A percentile compares a stretch with the other conserved stretches of the same genome.
These are phyloP conservation scores for Leishmania mexicana DNA, from an alignment of 208 protist species.

Conservation along the genomic window DNA sequence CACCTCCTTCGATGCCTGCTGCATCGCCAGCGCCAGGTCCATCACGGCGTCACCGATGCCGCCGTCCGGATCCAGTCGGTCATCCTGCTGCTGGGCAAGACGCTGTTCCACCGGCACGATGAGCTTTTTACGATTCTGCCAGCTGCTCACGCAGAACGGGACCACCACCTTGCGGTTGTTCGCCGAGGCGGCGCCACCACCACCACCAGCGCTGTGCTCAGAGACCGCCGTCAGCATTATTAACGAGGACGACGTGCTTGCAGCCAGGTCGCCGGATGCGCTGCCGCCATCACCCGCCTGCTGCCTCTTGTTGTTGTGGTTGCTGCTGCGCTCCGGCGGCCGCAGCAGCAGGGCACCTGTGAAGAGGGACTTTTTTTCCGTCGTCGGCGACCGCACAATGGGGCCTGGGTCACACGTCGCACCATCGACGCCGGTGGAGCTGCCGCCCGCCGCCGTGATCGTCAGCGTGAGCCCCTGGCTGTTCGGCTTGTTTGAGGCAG, in stretches of 20 bases:
- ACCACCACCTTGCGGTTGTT: conserved; percentile 39
- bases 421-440: conserved; percentile 6
- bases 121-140: conserved; percentile 84
- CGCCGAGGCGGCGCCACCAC: not conserved
- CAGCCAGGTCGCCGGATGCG: not conserved
- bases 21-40: conserved; percentile 70
- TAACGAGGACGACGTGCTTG: conserved; percentile 13
- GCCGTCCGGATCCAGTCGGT: conserved; percentile 14
- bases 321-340: not conserved
- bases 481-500: not conserved
- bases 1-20: conserved; percentile 53
- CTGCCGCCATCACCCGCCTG: not conserved
- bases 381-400: conserved; percentile 79
- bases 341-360: conserved; percentile 24
- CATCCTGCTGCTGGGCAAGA: conserved; percentile 58
- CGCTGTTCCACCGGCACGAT: conserved; percentile 81
- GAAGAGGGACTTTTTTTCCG: conserved; percentile 40
- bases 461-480: conserved; percentile 23
- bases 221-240: conserved; percentile 11
- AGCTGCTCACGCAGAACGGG: conserved; percentile 74
- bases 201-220: not conserved
- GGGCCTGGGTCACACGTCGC: conserved; percentile 36
- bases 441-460: conserved; percentile 16
- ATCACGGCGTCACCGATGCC: conserved; percentile 65
- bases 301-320: not conserved